Evolutionary conservation across 2,329 filamentous ascomycete genomes (phyloP), one percentile per base, ranked within the genome.

Genomic region (Penicillium sp.): DNA sequence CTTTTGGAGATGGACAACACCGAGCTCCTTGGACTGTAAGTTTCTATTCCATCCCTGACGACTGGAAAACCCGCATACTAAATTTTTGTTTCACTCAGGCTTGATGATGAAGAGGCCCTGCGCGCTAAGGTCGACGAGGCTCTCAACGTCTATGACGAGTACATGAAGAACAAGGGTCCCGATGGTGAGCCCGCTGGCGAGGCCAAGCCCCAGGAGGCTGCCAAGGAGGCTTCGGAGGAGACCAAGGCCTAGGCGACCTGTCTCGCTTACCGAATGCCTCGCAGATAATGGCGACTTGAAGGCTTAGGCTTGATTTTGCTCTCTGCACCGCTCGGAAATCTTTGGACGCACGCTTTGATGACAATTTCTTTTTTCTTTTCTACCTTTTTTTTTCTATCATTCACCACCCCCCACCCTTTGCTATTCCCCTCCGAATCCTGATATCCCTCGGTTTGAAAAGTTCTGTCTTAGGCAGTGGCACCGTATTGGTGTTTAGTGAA

Each of bases 1-100:
- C 90, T 99, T 74, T 83, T 99, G 73, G 95, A 99, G 87, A 99
- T 99, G 95, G 95, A 98, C 75, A 98, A 98, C 82, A 79, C 85
- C 61, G 95, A 99, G 84, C 85, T 99, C 73, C 86, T 99, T 76
- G 92, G 91, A 82, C 87, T 99, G 92, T 97, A 90, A 91, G 93
- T 91, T 59, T 49, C 35, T 37, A 45, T 42, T 42, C 37, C 8
- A 50, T 30, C 50, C 24, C 4, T 30, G 33, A 62, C 44, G 37
- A 7, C 3, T 8, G 55, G 13, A 12, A 12, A 19, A 15, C 12
- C 9, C 17, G 12, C 35, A 38, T 30, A 35, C 24, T 12, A 38
- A 58, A 47, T 66, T 49, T 66, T 40, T 10, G n/a, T 55, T 22
- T 58, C n/a, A 61, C 56, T 55, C 37, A 97, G 93, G 68, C 92